These are phyloP conservation scores for Pelagophyceae sp. DNA, from an alignment of 352 stramenopile species.

Conservation along the genomic window DNA sequence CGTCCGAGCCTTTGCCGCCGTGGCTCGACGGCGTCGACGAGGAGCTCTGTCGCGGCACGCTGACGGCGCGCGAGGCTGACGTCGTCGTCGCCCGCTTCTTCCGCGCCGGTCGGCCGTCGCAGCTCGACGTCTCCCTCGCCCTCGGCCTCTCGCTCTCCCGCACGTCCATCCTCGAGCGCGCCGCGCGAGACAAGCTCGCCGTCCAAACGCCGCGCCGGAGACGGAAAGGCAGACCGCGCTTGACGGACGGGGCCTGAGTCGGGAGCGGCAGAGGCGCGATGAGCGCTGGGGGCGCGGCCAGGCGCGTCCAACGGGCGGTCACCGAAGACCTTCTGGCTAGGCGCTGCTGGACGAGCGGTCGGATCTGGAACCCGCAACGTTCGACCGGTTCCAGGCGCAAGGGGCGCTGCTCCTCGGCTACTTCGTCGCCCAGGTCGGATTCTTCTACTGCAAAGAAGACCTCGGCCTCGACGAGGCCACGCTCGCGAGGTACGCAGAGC, in stretches of 20 bases:
- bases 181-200: background rate
- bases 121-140: background rate
- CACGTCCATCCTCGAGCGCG: background rate
- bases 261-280: background rate
- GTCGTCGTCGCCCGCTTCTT: background rate
- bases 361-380: background rate
- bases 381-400: background rate
- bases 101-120: background rate
- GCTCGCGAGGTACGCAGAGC: background rate
- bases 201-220: too few relatives aligned
- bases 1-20: too few relatives aligned
- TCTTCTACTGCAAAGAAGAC: slow-evolving; percentile 3
- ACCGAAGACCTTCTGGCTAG: too few relatives aligned
- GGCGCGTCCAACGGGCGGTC: too few relatives aligned
- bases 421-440: background rate
- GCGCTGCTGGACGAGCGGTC: too few relatives aligned
- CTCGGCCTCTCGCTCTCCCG: background rate
- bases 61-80: background rate
- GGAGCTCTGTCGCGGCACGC: background rate
- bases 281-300: background rate
- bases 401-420: background rate
- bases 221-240: too few relatives aligned
- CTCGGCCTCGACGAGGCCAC: background rate
- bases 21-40: background rate
- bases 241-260: too few relatives aligned